These are phyloP conservation scores for Candida sp. DNA, from an alignment of 1,139 yeast species.

Conservation along the genomic window DNA sequence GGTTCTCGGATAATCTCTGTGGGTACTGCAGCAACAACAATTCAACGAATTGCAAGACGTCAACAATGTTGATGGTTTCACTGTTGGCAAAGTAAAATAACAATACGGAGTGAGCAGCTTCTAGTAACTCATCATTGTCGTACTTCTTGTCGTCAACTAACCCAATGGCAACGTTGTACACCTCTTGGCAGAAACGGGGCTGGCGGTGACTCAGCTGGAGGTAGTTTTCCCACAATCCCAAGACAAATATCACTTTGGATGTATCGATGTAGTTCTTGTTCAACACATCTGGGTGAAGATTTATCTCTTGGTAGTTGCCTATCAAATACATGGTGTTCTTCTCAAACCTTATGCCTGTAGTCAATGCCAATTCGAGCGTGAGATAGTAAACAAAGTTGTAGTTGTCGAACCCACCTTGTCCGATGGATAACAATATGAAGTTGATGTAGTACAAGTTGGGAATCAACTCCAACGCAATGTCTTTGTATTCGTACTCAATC, in stretches of 20 bases:
- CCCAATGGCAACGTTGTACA: conserved; percentile 48
- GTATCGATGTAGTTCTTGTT: conserved; percentile 39
- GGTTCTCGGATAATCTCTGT: conserved; percentile 53
- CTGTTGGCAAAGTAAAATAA: conserved; percentile 46
- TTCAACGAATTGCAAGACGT: conserved; percentile 36
- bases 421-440: conserved; percentile 61
- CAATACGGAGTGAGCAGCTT: conserved; percentile 72
- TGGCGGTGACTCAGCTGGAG: conserved; percentile 36
- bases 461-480: conserved; percentile 41
- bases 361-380: conserved; percentile 44
- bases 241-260: conserved; percentile 57
- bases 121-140: conserved; percentile 46
- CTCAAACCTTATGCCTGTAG: conserved; percentile 34
- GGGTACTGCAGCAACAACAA: conserved; percentile 59
- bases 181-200: conserved; percentile 29
- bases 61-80: conserved; percentile 24
- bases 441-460: conserved; percentile 55
- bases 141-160: conserved; percentile 39
- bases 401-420: conserved; percentile 73
- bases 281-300: conserved; percentile 37
- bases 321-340: conserved; percentile 42
- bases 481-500: conserved; percentile 26
- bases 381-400: conserved; percentile 68
- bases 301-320: conserved; percentile 41
- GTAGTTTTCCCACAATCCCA: conserved; percentile 64